Evolutionary conservation across 148 eudicot genomes (phyloP).

Genomic region (Spergularia marina): DNA sequence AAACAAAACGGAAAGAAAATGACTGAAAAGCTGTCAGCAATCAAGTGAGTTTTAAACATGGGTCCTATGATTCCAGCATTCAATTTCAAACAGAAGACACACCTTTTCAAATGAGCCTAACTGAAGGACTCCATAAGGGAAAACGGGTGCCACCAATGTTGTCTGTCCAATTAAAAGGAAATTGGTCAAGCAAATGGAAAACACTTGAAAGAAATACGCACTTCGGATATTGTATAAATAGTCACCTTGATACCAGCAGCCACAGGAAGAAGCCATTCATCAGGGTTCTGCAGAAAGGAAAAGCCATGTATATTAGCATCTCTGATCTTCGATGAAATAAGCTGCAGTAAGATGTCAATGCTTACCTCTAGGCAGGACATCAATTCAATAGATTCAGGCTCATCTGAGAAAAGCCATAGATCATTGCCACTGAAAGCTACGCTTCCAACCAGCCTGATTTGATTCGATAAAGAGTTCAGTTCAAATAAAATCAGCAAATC

Average conservation of each 20-base stretch:
- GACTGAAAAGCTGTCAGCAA: neutral
- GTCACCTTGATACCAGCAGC: conserved; percentile 73
- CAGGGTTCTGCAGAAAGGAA: conserved; percentile 47
- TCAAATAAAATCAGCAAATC: neutral
- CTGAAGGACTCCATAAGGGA: conserved; percentile 72
- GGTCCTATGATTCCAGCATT: neutral
- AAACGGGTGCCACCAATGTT: conserved; percentile 54
- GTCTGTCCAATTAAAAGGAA: conserved; percentile 50
- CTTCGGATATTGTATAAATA: neutral
- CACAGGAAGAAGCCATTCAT: conserved; percentile 64
- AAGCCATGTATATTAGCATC: neutral
- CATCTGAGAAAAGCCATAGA: conserved; percentile 53
- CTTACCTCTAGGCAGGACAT: conserved; percentile 48
- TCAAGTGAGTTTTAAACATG: neutral
- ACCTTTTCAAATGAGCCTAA: conserved; percentile 76
- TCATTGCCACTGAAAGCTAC: conserved; percentile 51
- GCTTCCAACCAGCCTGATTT: conserved; percentile 59
- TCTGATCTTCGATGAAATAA: neutral
- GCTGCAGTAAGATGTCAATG: conserved; percentile 10
- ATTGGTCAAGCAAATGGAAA: neutral
- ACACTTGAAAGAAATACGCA: neutral
- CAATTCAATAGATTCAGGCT: conserved; percentile 30
- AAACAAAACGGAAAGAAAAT: too few relatives aligned
- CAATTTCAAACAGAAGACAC: conserved; percentile 15
- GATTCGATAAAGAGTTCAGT: neutral